These are phyloP conservation scores for Chaetomium sp. DNA, from an alignment of 2,329 filamentous ascomycete species.

Conservation along the genomic window DNA sequence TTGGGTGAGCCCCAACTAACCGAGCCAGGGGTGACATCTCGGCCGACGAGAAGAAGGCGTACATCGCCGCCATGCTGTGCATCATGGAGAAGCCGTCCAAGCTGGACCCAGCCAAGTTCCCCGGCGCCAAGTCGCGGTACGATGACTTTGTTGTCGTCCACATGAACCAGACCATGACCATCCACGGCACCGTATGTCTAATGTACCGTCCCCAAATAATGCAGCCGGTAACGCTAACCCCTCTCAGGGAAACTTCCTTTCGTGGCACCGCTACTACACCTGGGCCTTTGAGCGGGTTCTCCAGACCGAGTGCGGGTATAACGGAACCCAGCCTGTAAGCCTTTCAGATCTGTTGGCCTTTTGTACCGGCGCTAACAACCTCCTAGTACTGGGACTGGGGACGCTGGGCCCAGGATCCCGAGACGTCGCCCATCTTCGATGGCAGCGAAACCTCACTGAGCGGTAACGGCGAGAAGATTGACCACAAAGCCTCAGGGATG, in stretches of 20 bases:
- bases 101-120: constrained; percentile 36
- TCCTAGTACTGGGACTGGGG: constrained; percentile 56
- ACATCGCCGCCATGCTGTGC: constrained; percentile 42
- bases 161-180: constrained; percentile 41
- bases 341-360: neutral
- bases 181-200: constrained; percentile 38
- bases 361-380: neutral
- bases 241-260: constrained; percentile 43
- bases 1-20: neutral
- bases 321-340: constrained; percentile 43
- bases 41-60: constrained; percentile 36
- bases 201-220: no score
- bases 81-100: constrained; percentile 41
- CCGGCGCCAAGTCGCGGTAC: constrained; percentile 40
- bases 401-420: constrained; percentile 48
- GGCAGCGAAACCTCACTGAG: constrained; percentile 54
- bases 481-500: constrained; percentile 35
- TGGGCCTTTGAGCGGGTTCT: constrained; percentile 45
- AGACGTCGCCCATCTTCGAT: constrained; percentile 56
- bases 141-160: constrained; percentile 45
- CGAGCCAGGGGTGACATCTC: constrained; percentile 38
- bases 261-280: constrained; percentile 49
- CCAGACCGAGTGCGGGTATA: constrained; percentile 47
- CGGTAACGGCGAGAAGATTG: constrained; percentile 48
- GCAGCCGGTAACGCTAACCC: neutral